Base-by-base conservation (phyloP, 164 flowering plant species). In the Kingdonia uniflora region DNA sequence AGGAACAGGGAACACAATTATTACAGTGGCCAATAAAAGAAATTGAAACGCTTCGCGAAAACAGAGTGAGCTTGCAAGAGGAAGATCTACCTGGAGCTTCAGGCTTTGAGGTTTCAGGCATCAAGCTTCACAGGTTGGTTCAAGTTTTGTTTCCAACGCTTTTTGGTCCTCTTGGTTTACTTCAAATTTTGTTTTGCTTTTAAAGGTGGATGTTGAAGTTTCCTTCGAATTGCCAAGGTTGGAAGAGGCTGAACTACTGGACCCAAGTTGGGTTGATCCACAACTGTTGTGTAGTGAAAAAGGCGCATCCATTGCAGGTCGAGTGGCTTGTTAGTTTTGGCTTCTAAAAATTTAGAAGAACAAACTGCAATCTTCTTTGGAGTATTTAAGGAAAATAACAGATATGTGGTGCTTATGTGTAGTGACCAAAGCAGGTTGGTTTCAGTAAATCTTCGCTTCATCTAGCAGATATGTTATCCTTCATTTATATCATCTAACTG, bases 1-100 rank as follows among this genome's bases (percentile, higher is more conserved):
- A 49, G 39, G 52, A 0, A 72, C 50, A 38, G 78, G 78, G 14
- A n/a, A 85, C 62, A 43, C 96, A 91, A 24, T 57, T 91, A 50
- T 14, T 77, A 17, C 87, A 77, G 57, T 87, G 95, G 96, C 96
- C 94, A 0, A 50, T 91, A 37, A 52, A 66, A 19, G 96, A 87
- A 55, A 0, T 87, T 22, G 75, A 85, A 43, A 54, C 52, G 0
- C 64, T 91, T 5, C 72, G 96, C 52, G 59, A 52, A 5, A 2
- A 67, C 0, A 42, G 44, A 8, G 35, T 29, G 8, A 4, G 8
- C 4, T 29, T 29, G 6, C 35, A 29, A 29, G 35, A 29, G 4
- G 8, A 29, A 29, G 35, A 29, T 29, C 8, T 29, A 29, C 8
- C 35, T 29, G 8, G 35, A 29, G 35, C 35, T 29, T 29, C 35